Base-by-base conservation (phyloP, 2,329 filamentous ascomycete genomes). In the Aspergillus thermomutatus region DNA sequence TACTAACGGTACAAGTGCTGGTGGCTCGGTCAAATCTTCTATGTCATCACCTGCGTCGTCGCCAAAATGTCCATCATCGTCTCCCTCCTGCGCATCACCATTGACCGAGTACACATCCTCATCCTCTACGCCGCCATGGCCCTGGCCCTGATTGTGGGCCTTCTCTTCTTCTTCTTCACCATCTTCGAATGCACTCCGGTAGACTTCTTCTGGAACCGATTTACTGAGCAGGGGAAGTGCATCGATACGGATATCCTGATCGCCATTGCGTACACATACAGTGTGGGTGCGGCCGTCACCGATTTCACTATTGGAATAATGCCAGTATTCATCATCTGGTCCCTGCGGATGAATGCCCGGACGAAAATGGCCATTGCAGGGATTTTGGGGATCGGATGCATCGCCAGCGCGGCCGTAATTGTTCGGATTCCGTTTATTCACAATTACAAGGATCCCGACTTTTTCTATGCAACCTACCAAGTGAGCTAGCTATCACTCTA, bases 381-480 rank as follows among this genome's bases (percentile, higher is more conserved):
- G 0, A 74, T 86, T 48, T 72, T 87, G 43, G 75, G 76, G 0
- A 77, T 86, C 65, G 85, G 82, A 26, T 83, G 82, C 61, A 77
- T 77, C 51, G 67, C 68, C 11, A 63, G 66, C 40, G 60, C 65
- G 3, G 68, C 67, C 1, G 64, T 66, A 2, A 60, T 66, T 17
- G 55, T 63, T 21, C 62, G 64, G n/a, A 58, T 64, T 4, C 64
- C 64, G 3, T 66, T 55, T 50, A 25, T 66, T 11, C 52, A 56
- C 10, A 17, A 52, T 14, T 56, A 57, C 41, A 58, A 55, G n/a
- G 58, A 61, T 28, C 8, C 1, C 1, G 60, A 69, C 41, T 69
- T 70, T 45, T 49, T 70, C 34, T 68, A 49, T n/a, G 2, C 17
- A 6, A 46, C 43, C 21, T 46, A 46, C 23, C 43, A 46, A 46